These are phyloP conservation scores for Candida tetrigidarum DNA, from an alignment of 1,139 yeast genomes.

Conservation along the genomic window DNA sequence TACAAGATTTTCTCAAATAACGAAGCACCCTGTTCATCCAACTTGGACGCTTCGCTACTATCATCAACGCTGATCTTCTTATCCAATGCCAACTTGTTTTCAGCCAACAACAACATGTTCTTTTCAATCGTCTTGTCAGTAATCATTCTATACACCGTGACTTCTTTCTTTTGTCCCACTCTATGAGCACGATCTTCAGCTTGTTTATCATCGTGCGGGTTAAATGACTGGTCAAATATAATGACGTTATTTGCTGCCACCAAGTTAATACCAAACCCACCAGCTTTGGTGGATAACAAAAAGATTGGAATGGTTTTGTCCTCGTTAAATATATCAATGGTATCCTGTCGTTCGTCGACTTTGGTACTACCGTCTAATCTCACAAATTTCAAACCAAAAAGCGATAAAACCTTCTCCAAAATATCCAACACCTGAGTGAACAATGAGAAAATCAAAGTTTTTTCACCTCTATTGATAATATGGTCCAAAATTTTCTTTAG, in stretches of 20 bases:
- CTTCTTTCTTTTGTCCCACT: slow-evolving; percentile 93
- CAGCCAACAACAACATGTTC: slow-evolving; percentile 83
- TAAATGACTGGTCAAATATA: slow-evolving; percentile 91
- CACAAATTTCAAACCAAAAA: slow-evolving; percentile 70
- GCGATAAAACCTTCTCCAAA: slow-evolving; percentile 73
- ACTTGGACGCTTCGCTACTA: slow-evolving; percentile 42
- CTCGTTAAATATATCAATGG: slow-evolving; percentile 87
- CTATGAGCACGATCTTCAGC: slow-evolving; percentile 99
- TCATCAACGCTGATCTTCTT: slow-evolving; percentile 56
- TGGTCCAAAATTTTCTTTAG: slow-evolving; percentile 61
- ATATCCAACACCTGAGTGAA: slow-evolving; percentile 93
- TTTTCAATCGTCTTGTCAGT: slow-evolving; percentile 83
- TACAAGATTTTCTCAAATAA: slow-evolving; percentile 57
- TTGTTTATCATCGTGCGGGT: slow-evolving; percentile 98
- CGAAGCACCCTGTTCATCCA: slow-evolving; percentile 57
- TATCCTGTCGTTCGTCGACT: slow-evolving; percentile 90
- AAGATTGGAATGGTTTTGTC: slow-evolving; percentile 85
- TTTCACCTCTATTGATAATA: slow-evolving; percentile 64
- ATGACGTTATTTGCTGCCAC: slow-evolving; percentile 95
- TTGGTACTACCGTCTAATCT: slow-evolving; percentile 93
- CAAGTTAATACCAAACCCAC: slow-evolving; percentile 96
- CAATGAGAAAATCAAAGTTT: slow-evolving; percentile 83
- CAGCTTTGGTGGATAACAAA: slow-evolving; percentile 91
- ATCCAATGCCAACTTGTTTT: slow-evolving; percentile 88
- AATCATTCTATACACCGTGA: slow-evolving; percentile 77